These are phyloP conservation scores for Podila minutissima DNA, from an alignment of 192 early-diverging fungal species.

Conservation along the genomic window DNA sequence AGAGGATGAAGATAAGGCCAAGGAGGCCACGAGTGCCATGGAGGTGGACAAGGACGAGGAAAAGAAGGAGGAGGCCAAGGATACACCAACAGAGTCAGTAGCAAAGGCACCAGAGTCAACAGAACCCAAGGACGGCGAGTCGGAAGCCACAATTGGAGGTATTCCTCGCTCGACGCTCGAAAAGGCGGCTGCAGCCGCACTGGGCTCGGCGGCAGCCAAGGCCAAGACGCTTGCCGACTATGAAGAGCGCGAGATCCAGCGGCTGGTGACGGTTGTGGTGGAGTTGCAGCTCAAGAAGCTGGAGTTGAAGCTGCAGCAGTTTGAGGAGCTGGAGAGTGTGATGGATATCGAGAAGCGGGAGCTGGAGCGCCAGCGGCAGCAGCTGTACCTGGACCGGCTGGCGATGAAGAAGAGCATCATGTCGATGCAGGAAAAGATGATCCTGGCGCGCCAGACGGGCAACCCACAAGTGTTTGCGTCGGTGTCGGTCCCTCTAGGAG, in stretches of 20 bases:
- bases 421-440: constrained; percentile 53
- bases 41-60: constrained; percentile 36
- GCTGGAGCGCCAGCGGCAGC: constrained; percentile 73
- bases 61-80: background rate
- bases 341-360: constrained; percentile 90
- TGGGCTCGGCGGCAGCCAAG: constrained; percentile 94
- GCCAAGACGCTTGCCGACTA: constrained; percentile 81
- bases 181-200: constrained; percentile 84
- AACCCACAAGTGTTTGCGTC: constrained; percentile 40
- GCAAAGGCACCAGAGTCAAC: background rate
- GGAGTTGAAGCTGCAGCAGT: constrained; percentile 92
- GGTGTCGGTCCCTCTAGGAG: constrained; percentile 39
- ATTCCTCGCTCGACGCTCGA: constrained; percentile 68
- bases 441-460: constrained; percentile 36
- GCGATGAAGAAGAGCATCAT: constrained; percentile 63
- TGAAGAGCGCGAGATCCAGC: constrained; percentile 89
- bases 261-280: constrained; percentile 82
- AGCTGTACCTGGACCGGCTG: constrained; percentile 69
- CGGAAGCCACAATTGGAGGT: constrained; percentile 11
- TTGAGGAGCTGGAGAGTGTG: constrained; percentile 89
- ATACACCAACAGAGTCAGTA: background rate
- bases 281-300: constrained; percentile 91
- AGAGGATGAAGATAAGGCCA: background rate
- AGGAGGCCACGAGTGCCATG: constrained; percentile 27
- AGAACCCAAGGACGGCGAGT: constrained; percentile 15